phyloP scores from a whole-genome alignment of 2,329 filamentous ascomycete genomes.

The Trichoderma citrinoviride region DNA sequence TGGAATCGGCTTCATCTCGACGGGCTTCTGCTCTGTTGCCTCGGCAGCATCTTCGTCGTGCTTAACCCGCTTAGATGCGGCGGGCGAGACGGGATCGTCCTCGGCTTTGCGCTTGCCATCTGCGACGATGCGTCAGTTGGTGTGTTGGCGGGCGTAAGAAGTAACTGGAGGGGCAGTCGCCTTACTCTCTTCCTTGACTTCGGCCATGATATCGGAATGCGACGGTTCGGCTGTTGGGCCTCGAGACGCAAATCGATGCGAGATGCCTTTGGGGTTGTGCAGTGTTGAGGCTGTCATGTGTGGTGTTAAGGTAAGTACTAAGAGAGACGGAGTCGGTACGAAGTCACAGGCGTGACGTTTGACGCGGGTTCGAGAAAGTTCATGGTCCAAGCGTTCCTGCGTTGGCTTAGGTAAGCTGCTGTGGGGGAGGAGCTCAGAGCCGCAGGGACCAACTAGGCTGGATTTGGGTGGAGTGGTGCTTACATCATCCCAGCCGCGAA shows the following conservation, averaged over 20 bases:
- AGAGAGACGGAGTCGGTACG: background rate
- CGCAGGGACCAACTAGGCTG: background rate
- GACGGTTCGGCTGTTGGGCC: background rate
- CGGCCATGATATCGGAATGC: slow-evolving; percentile 26
- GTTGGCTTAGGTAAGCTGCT: background rate
- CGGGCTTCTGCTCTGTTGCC: slow-evolving; percentile 44
- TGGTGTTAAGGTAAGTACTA: no score
- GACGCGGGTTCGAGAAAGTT: background rate
- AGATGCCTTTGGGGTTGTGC: background rate
- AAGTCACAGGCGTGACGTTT: background rate
- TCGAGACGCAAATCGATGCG: background rate
- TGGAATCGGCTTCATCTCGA: slow-evolving; percentile 63
- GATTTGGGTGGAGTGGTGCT: background rate
- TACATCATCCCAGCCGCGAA: slow-evolving; percentile 4
- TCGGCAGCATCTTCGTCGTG: slow-evolving; percentile 37
- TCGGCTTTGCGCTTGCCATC: slow-evolving; percentile 70
- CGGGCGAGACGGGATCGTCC: slow-evolving; percentile 61
- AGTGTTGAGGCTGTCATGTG: background rate
- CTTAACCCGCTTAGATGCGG: slow-evolving; percentile 64
- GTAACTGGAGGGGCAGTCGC: background rate
- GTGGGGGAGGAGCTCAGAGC: background rate
- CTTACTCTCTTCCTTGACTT: slow-evolving; percentile 43
- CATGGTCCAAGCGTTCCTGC: slow-evolving; percentile 15
- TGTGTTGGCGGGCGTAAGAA: background rate
- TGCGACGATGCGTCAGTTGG: slow-evolving; percentile 27